These are phyloP conservation scores for Yamadazyma siamensis DNA, from an alignment of 1,139 yeast genomes.

Conservation along the genomic window DNA sequence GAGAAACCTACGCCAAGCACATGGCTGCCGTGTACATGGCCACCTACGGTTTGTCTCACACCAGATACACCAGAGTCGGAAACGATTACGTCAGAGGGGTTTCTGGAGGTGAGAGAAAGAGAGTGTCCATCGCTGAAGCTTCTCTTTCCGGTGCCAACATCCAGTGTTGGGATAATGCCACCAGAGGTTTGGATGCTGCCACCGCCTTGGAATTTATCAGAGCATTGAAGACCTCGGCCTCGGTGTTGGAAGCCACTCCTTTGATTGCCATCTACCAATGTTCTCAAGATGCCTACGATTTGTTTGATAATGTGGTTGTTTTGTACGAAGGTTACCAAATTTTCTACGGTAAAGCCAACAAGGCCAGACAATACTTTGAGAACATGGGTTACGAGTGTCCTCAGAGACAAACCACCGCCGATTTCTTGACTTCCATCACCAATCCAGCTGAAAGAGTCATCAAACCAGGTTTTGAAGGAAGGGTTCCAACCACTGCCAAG, in stretches of 20 bases:
- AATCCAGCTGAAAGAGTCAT: constrained; percentile 66
- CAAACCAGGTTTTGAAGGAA: constrained; percentile 43
- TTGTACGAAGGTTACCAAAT: constrained; percentile 78
- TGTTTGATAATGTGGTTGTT: constrained; percentile 71
- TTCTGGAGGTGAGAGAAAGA: constrained; percentile 45
- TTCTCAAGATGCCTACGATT: constrained; percentile 66
- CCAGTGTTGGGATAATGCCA: constrained; percentile 63
- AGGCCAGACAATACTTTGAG: constrained; percentile 43
- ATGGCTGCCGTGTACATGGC: constrained; percentile 44
- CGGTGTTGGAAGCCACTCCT: constrained; percentile 56
- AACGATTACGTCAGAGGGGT: constrained; percentile 37
- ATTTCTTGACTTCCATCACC: constrained; percentile 74
- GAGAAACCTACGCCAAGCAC: constrained; percentile 40
- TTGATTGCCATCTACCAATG: constrained; percentile 82
- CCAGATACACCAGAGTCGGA: constrained; percentile 34
- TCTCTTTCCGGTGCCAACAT: constrained; percentile 34
- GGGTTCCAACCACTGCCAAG: constrained; percentile 58
- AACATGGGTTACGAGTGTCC: constrained; percentile 59
- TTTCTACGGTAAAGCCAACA: constrained; percentile 58
- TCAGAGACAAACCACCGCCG: constrained; percentile 78
- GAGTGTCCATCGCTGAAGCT: constrained; percentile 45
- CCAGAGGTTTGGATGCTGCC: constrained; percentile 60
- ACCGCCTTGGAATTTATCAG: constrained; percentile 68
- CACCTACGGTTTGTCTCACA: constrained; percentile 35
- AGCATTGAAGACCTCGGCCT: constrained; percentile 64